Percentiles rank a stretch among this genome's conserved stretches.
These are phyloP conservation scores for Gypsophila paniculata DNA, from an alignment of 179 eudicot genomes.

Conservation along the genomic window DNA sequence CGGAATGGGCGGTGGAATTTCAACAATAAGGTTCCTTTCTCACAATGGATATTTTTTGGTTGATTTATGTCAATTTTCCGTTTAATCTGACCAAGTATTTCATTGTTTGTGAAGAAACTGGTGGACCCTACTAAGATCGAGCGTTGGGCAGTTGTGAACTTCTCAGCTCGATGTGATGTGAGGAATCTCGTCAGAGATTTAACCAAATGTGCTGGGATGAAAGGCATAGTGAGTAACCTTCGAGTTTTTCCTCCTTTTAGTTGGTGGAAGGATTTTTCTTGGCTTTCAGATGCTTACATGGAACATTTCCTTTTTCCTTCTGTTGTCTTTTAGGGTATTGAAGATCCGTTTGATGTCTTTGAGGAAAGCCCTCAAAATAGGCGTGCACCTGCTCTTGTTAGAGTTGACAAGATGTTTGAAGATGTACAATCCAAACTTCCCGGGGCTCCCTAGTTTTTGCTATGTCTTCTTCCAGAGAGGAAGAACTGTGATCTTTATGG, in stretches of 20 bases:
- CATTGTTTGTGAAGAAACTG: conserved; percentile 44
- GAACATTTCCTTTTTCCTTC: not conserved
- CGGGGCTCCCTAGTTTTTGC: conserved; percentile 69
- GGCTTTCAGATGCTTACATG: not conserved
- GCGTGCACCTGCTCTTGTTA: conserved; percentile 58
- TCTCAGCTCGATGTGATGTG: conserved; percentile 78
- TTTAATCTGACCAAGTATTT: not conserved
- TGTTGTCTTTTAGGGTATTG: conserved; percentile 35
- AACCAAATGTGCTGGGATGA: conserved; percentile 54
- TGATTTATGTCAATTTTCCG: not conserved
- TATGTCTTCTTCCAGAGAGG: conserved; percentile 85
- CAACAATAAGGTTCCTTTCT: conserved; percentile 35
- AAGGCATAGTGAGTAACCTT: conserved; percentile 64
- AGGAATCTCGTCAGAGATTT: conserved; percentile 49
- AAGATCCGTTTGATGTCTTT: conserved; percentile 57
- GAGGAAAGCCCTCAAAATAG: conserved; percentile 57
- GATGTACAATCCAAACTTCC: conserved; percentile 56
- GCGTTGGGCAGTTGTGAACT: conserved; percentile 80
- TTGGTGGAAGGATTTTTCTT: no score
- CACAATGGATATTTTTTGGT: not conserved
- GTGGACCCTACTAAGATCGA: conserved; percentile 68
- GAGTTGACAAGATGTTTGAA: conserved; percentile 84
- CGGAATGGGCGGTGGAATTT: conserved; percentile 47
- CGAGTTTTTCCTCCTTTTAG: not conserved
- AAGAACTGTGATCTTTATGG: conserved; percentile 81